Conservation (phyloP, 2,329 filamentous ascomycete species). For the Zalaria obscura region DNA sequence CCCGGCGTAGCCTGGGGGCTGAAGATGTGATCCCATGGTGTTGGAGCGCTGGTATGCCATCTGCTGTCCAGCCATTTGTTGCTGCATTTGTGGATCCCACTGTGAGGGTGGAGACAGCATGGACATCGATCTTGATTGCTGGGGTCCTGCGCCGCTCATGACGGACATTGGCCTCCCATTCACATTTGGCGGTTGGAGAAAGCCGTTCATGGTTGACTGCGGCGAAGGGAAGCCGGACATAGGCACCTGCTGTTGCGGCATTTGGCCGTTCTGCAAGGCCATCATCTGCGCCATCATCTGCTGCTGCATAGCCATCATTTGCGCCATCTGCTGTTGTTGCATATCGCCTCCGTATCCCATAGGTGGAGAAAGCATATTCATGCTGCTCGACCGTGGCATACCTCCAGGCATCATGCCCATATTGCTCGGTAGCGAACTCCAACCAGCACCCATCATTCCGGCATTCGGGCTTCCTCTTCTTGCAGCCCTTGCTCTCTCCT, state of each 20-base stretch:
- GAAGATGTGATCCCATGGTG: constrained; percentile 12
- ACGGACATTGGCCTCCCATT: constrained; percentile 29
- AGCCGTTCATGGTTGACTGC: constrained; percentile 3
- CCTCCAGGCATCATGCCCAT: constrained; percentile 11
- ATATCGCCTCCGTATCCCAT: constrained; percentile 2
- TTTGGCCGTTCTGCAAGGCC: constrained; percentile 19
- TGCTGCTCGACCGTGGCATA: constrained; percentile 18
- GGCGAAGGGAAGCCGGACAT: constrained; percentile 2
- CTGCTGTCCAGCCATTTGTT: neutral
- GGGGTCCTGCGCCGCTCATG: constrained; percentile 16
- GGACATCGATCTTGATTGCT: constrained; percentile 52
- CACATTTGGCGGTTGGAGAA: constrained; percentile 2
- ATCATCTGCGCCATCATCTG: constrained; percentile 25
- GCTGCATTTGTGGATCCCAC: constrained; percentile 9
- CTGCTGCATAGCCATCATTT: constrained; percentile 24
- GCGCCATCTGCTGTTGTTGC: constrained; percentile 18
- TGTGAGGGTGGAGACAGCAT: constrained; percentile 53
- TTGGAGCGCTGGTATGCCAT: constrained; percentile 29
- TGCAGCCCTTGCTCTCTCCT: constrained; percentile 66
- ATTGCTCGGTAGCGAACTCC: constrained; percentile 15
- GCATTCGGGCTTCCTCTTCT: constrained; percentile 64
- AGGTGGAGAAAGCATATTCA: constrained; percentile 13
- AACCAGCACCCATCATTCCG: constrained; percentile 9
- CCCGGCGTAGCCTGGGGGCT: constrained; percentile 16
- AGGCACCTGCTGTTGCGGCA: constrained; percentile 7